phyloP scores from a whole-genome alignment of 202 grass and related monocot genomes.

The Bolboschoenoplectus hybrid region DNA sequence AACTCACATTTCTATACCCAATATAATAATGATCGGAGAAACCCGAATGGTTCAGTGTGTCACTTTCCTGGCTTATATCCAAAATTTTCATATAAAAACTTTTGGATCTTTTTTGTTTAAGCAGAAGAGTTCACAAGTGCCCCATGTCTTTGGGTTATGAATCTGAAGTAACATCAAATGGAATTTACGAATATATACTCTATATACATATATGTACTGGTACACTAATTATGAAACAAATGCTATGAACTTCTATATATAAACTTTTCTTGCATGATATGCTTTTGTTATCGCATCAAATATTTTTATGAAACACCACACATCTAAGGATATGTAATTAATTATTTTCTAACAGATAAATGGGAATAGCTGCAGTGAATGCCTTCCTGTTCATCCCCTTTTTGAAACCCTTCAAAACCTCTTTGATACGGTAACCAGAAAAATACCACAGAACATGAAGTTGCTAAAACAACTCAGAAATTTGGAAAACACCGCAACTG shows the following conservation, averaged over 20 bases:
- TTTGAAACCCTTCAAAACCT: slow-evolving; percentile 30
- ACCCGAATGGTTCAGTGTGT: too few relatives aligned
- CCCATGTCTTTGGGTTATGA: not conserved
- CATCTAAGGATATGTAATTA: not conserved
- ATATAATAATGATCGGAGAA: too few relatives aligned
- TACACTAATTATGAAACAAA: not conserved
- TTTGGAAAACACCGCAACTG: slow-evolving; percentile 5
- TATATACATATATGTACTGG: not conserved
- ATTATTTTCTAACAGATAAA: slow-evolving; percentile 26
- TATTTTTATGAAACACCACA: slow-evolving; percentile 23
- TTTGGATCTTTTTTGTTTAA: not conserved
- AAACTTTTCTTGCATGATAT: not conserved
- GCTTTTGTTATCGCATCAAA: not conserved
- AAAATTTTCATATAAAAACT: not conserved
- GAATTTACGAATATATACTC: not conserved
- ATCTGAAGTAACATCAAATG: not conserved
- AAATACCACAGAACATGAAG: slow-evolving; percentile 30
- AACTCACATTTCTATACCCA: too few relatives aligned
- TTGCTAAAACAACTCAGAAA: slow-evolving; percentile 28
- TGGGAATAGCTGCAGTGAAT: slow-evolving; percentile 20
- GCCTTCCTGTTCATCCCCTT: slow-evolving; percentile 36
- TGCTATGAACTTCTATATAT: not conserved
- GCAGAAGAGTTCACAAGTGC: not conserved
- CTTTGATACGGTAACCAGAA: slow-evolving; percentile 20
- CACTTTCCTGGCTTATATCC: too few relatives aligned